Evolutionary conservation across 2,329 filamentous ascomycete genomes (phyloP).

Genomic region (Venturia asperata): DNA sequence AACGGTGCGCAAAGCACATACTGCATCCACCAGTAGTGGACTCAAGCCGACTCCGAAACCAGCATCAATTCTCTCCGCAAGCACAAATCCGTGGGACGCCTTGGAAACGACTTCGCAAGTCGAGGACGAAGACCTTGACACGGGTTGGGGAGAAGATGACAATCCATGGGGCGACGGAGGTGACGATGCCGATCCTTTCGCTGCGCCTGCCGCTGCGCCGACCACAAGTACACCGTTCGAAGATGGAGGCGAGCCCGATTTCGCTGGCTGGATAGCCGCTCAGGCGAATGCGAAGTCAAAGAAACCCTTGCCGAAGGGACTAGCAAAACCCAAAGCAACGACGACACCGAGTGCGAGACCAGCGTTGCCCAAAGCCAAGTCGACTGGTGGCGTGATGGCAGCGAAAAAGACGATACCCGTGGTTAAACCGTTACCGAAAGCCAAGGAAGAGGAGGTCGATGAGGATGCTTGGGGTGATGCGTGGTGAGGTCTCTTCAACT

Average conservation of each 20-base stretch:
- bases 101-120: conserved; percentile 29
- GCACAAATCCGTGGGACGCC: conserved; percentile 25
- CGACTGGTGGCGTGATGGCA: conserved; percentile 27
- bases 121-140: conserved; percentile 54
- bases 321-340: conserved; percentile 52
- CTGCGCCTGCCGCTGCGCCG: conserved; percentile 41
- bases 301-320: conserved; percentile 75
- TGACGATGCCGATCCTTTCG: conserved; percentile 46
- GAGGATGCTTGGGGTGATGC: conserved; percentile 38
- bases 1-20: conserved; percentile 40
- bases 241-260: conserved; percentile 85
- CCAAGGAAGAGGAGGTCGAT: conserved; percentile 31
- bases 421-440: conserved; percentile 24
- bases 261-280: conserved; percentile 88
- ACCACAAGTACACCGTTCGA: conserved; percentile 50
- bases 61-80: conserved; percentile 23
- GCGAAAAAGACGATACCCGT: conserved; percentile 23
- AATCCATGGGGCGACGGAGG: conserved; percentile 63
- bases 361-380: conserved; percentile 28
- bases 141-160: conserved; percentile 67
- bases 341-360: conserved; percentile 32
- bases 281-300: conserved; percentile 67
- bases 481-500: conserved; percentile 25
- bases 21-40: conserved; percentile 24
- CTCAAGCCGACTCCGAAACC: conserved; percentile 9